Evolutionary conservation across 106 monocot genomes (phyloP).

Genomic region (Dactylorhiza incarnata): DNA sequence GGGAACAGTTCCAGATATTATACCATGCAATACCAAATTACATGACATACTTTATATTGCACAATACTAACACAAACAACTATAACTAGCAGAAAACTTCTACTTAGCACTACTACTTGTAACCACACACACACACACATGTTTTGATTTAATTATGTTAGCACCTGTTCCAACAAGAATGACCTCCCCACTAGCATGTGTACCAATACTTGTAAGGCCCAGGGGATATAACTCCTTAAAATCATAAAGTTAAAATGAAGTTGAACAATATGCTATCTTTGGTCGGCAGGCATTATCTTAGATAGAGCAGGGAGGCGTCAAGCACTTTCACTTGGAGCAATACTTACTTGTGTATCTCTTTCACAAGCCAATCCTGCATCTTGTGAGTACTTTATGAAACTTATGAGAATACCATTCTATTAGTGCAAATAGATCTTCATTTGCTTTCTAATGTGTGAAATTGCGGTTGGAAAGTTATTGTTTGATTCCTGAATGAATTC

Average conservation of each 20-base stretch:
- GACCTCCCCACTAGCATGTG: neutral
- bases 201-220: neutral
- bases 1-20: too few species aligned
- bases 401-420: neutral
- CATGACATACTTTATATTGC: too few species aligned
- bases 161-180: neutral
- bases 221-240: neutral
- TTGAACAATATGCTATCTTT: constrained; percentile 1
- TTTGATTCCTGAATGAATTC: constrained; percentile 16
- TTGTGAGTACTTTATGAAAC: constrained; percentile 35
- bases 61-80: too few species aligned
- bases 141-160: neutral
- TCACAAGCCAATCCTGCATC: constrained; percentile 31
- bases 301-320: constrained; percentile 42
- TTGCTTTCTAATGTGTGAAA: neutral
- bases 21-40: too few species aligned
- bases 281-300: constrained; percentile 14
- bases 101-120: neutral
- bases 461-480: neutral
- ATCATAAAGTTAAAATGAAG: neutral
- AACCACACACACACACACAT: neutral
- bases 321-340: constrained; percentile 28
- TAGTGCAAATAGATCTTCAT: neutral
- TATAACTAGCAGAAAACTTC: too few species aligned
- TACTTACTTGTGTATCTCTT: constrained; percentile 21